Conservation (phyloP, 2,329 filamentous ascomycete species). For the Venturia oleaginea region DNA sequence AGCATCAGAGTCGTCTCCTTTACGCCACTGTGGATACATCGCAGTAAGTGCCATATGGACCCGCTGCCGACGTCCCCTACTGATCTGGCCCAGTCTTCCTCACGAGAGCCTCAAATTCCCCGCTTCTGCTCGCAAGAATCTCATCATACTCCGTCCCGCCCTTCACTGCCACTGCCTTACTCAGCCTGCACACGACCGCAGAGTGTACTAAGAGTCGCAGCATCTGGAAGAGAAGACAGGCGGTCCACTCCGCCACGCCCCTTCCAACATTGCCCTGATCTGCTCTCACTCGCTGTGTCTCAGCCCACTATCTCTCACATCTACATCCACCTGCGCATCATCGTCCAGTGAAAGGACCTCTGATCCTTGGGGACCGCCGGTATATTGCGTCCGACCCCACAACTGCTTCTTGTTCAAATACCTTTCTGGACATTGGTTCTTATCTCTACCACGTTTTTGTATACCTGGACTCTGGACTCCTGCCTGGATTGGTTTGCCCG, state of each 20-base stretch:
- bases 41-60: not conserved
- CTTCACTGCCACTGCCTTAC: not conserved
- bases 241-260: not conserved
- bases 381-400: not conserved
- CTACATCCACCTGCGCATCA: not conserved
- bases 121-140: not conserved
- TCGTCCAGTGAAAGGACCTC: not conserved
- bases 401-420: not conserved
- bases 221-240: conserved; percentile 1
- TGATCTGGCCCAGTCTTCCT: not conserved
- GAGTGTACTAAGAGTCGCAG: not conserved
- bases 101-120: conserved; percentile 8
- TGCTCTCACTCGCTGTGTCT: not conserved
- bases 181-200: not conserved
- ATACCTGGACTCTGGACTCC: not conserved
- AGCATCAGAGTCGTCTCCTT: not conserved
- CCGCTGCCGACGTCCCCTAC: not conserved
- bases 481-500: not conserved
- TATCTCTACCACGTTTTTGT: not conserved
- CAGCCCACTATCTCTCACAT: not conserved
- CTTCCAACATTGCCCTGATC: no score
- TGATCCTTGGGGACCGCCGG: not conserved
- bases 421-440: not conserved
- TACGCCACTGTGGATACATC: not conserved
- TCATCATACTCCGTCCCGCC: not conserved